These are phyloP conservation scores for Rhazya stricta DNA, from an alignment of 257 asterid species.

Conservation along the genomic window DNA sequence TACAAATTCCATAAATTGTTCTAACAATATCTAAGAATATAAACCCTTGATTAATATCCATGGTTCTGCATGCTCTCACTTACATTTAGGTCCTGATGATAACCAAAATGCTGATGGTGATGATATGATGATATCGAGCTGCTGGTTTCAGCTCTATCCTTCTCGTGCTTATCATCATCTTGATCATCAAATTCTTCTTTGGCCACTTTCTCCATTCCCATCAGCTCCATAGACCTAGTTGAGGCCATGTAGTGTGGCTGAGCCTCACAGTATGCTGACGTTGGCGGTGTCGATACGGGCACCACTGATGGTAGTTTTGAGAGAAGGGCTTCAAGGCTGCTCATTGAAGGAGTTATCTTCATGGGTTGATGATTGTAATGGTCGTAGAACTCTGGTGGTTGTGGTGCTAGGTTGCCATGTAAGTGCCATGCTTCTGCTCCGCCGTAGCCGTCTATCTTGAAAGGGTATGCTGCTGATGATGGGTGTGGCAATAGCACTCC, in stretches of 20 bases:
- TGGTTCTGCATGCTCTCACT: conserved; percentile 55
- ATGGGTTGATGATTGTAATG: conserved; percentile 40
- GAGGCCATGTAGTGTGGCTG: conserved; percentile 29
- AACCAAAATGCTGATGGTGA: conserved; percentile 44
- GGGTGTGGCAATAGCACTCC: conserved; percentile 95
- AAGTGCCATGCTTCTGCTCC: conserved; percentile 51
- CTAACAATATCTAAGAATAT: background rate
- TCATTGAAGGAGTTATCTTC: conserved; percentile 88
- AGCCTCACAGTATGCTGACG: conserved; percentile 19
- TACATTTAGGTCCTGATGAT: conserved; percentile 63
- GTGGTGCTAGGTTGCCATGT: conserved; percentile 23
- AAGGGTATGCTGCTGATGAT: conserved; percentile 66
- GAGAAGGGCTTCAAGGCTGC: conserved; percentile 92
- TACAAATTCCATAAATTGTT: background rate
- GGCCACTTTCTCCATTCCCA: conserved; percentile 43
- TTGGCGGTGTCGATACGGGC: conserved; percentile 28
- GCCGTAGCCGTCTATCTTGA: conserved; percentile 38
- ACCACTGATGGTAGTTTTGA: conserved; percentile 85
- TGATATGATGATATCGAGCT: conserved; percentile 37
- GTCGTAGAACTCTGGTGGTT: conserved; percentile 31
- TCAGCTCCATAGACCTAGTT: conserved; percentile 31
- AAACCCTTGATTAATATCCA: conserved; percentile 23
- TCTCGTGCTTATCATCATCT: conserved; percentile 24
- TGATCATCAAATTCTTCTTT: conserved; percentile 58
- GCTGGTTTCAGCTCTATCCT: conserved; percentile 42